These are phyloP conservation scores for Petunia secreta DNA, from an alignment of 257 asterid species.

Conservation along the genomic window DNA sequence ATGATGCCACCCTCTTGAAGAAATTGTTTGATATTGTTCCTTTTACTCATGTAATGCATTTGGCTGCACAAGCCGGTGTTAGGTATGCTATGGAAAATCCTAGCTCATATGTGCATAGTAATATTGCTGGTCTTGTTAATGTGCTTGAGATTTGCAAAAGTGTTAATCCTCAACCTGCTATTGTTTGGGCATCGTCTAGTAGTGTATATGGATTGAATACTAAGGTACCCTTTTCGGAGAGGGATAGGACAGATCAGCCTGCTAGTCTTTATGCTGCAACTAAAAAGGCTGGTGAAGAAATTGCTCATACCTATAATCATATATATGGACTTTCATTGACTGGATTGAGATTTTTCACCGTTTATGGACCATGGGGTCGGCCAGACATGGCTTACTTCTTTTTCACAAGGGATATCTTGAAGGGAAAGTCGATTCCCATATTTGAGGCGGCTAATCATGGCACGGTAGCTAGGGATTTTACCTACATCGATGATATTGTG, in stretches of 20 bases:
- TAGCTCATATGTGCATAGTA: constrained; percentile 92
- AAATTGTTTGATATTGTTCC: constrained; percentile 82
- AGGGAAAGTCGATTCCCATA: constrained; percentile 78
- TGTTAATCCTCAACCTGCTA: constrained; percentile 90
- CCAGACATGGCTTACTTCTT: constrained; percentile 99
- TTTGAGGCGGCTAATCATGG: constrained; percentile 91
- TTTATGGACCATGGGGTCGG: constrained; percentile 98
- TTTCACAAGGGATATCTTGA: constrained; percentile 84
- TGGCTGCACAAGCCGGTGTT: constrained; percentile 98
- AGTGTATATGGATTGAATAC: constrained; percentile 95
- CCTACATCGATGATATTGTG: constrained; percentile 93
- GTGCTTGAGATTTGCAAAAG: constrained; percentile 84
- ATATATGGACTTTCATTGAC: constrained; percentile 90
- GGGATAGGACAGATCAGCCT: constrained; percentile 90
- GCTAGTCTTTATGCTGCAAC: constrained; percentile 97
- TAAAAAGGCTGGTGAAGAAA: constrained; percentile 96
- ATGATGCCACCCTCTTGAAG: constrained; percentile 61
- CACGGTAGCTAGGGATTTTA: constrained; percentile 93
- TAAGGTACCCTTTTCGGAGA: constrained; percentile 90
- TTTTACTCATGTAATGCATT: constrained; percentile 94
- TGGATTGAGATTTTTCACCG: constrained; percentile 92
- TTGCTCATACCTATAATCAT: constrained; percentile 91
- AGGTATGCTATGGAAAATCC: constrained; percentile 99
- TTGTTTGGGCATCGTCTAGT: constrained; percentile 98
- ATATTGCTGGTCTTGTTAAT: constrained; percentile 90